Evolutionary conservation across 2,329 filamentous ascomycete species (phyloP), one percentile per base, ranked within the genome.

Genomic region (Aspergillus cejpii): DNA sequence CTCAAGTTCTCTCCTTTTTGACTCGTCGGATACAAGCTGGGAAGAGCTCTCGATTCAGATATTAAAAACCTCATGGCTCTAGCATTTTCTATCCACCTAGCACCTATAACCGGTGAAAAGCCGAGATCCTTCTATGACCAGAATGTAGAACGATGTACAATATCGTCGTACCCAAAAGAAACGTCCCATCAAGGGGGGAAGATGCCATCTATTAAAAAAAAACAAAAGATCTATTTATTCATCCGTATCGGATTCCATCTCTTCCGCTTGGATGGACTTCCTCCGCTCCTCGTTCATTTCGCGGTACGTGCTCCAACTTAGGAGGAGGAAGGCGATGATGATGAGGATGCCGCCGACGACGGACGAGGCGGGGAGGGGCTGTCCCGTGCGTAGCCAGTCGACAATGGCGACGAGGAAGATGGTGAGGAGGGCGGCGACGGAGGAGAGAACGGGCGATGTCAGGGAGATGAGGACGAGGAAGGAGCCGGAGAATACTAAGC

Each of bases 401-500:
- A 87, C 87, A 23, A 97, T 73, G 1, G 91, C 92, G 5, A 98
- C 92, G 49, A 97, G 80, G 74, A 98, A 97, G 54, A 98, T 98
- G 17, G 92, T 98, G 37, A 98, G 75, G 5, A 98, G 78, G 2
- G 91, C 88, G 1, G 92, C 92, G 8, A 98, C 92, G 14, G 86
- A 94, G 46, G 85, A 91, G 3, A 98, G 75, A 2, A 98, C 92
- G 0, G 92, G 92, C 14, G 85, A 91, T 0, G 92, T 98, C 21
- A 98, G 76, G 12, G 84, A 89, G 60, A 98, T 97, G 42, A 98
- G 77, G 26, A 95, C 85, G 6, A 97, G 76, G 73, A 97, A 97
- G 15, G 84, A 87, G 19, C 92, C 92, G 8, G 89, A 92, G 64
- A 98, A 98, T 0, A 81, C 76, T 74, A 17, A 8, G 7, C 5